Base-by-base conservation (phyloP, 768 basidiomycete genomes). In the Scleroderma bovista region DNA sequence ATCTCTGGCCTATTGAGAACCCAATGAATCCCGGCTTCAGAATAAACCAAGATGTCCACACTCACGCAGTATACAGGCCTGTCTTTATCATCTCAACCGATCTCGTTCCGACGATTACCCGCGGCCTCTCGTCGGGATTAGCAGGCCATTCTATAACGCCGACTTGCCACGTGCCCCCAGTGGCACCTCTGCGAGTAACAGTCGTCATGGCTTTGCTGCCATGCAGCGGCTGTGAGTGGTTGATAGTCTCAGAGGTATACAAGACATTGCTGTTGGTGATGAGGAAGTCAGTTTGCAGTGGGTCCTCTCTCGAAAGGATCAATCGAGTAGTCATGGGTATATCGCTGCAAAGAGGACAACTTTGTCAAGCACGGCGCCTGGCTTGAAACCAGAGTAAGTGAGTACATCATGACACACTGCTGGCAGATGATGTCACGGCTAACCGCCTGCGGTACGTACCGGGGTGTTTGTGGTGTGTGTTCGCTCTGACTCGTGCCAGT, bases 71-170 rank as follows among this genome's bases (percentile, higher is more conserved):
- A 22, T 44, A 62, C 1, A 55, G 44, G 6, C 62, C 58, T 13
- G 48, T 49, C 51, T 48, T 66, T 34, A 23, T n/a, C 58, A 66
- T 64, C 24, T 31, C 43, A 17, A 66, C 62, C 19, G 33, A n/a
- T 8, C 62, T 43, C 15, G 66, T 64, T 22, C 64, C 62, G 4
- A 68, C 51, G 46, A 64, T 32, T 36, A 68, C 48, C 15, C 47
- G 50, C 0, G 46, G 49, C 12, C 34, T 49, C 8, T 47, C 55
- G 9, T 42, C 31, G 0, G 16, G 20, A 2, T 44, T 53, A 5
- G 43, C 47, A 3, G 62, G 62, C 65, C 66, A 66, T 26, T 68
- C 65, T 44, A 66, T 62, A 34, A 62, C 31, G 17, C 65, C 65
- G 20, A 64, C 62, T 34, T 66, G 65, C 10, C 60, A 22, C 0